Evolutionary conservation across 352 stramenopile species (phyloP), one percentile per base, ranked within the genome.

Genomic region (Plasmopara halstedii): DNA sequence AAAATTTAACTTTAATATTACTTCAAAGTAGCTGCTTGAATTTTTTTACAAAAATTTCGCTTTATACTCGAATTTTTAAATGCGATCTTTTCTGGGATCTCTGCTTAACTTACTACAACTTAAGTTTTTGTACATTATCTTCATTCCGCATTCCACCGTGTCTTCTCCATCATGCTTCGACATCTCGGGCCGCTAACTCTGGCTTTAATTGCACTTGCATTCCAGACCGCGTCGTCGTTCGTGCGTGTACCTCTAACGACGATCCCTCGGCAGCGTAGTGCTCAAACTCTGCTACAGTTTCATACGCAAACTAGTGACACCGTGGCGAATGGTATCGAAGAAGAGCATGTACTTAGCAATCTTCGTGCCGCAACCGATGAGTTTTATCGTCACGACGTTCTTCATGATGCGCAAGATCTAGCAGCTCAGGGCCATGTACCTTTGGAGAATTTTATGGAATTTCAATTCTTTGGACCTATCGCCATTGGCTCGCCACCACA

Each of bases 361-460:
- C 42, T 70, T 9, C 58, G 50, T 11, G 44, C 47, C 21, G 36
- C 22, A 29, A 0, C 10, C 15, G 15, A 45, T 19, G 23, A 47
- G 46, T 42, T 29, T 34, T 21, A 19, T n/a, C n/a, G 6, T 2
- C 34, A 39, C 20, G 34, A 61, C n/a, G 34, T 58, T 15, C 51
- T 79, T n/a, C 53, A 72, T 15, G 42, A 52, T 32, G 49, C 45
- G 22, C 54, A 63, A 41, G 46, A 64, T 21, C 57, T 78, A 2
- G 33, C 50, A n/a, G 51, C 59, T 0, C 29, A 50, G 25, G 73
- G 71, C 6, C 62, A 67, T 46, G 64, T 91, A 10, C 54, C 76
- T 18, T 64, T 91, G 2, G 71, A 73, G 36, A 91, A 91, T 51
- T 89, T 83, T 32, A 84, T 85, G 71, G 78, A 88, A 46, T 87